These are phyloP conservation scores for Madurella mycetomatis DNA, from an alignment of 2,329 filamentous ascomycete species.

Conservation along the genomic window DNA sequence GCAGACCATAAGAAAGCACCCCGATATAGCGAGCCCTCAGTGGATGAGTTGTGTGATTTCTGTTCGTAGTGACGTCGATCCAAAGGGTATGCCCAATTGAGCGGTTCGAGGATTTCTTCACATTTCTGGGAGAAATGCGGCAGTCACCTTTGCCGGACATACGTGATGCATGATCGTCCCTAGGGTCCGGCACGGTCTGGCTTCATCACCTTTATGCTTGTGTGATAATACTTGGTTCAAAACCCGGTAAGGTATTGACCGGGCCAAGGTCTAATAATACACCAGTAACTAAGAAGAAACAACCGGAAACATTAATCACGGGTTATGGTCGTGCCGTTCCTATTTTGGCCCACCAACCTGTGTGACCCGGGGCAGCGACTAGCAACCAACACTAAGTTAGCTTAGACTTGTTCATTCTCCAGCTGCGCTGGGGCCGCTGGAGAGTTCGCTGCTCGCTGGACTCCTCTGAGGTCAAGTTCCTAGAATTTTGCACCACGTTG, in stretches of 20 bases:
- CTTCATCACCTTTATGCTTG: conserved; percentile 19
- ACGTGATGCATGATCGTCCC: conserved; percentile 21
- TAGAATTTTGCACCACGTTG: too few relatives aligned
- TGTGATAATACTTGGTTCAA: not conserved
- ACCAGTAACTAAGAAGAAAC: conserved; percentile 6
- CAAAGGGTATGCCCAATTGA: not conserved
- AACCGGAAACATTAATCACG: conserved; percentile 2
- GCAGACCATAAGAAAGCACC: not conserved
- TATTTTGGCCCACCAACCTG: conserved; percentile 3
- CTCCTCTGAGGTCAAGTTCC: too few relatives aligned
- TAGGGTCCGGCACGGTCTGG: conserved; percentile 2
- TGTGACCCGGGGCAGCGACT: not conserved
- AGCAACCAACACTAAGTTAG: too few relatives aligned
- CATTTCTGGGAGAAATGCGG: conserved; percentile 8
- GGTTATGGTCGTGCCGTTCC: not conserved
- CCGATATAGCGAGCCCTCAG: not conserved
- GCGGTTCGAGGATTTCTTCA: not conserved
- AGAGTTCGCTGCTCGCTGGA: too few relatives aligned
- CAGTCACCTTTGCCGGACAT: conserved; percentile 14
- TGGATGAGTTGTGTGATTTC: too few relatives aligned
- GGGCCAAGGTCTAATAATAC: not conserved
- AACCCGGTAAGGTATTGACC: conserved; percentile 6
- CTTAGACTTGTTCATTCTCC: too few relatives aligned
- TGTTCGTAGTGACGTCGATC: not conserved
- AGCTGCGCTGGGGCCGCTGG: too few relatives aligned